phyloP scores from a whole-genome alignment of 2,329 filamentous ascomycete genomes.

The Penicillium sp. region DNA sequence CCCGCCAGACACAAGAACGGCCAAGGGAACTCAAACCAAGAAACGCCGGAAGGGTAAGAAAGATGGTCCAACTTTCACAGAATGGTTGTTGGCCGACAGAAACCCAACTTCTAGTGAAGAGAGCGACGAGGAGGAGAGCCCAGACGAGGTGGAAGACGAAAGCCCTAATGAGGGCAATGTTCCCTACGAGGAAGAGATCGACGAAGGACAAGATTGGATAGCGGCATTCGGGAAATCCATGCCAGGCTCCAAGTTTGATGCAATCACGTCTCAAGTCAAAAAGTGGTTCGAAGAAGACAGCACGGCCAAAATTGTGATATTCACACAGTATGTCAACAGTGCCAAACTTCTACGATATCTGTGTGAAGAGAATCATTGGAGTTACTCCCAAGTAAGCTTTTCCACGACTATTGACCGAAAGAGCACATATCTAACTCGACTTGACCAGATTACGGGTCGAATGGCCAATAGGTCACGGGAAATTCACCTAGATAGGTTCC shows the following conservation, averaged over 20 bases:
- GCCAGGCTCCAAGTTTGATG: neutral
- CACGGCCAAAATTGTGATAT: conserved; percentile 1
- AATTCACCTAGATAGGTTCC: conserved; percentile 49
- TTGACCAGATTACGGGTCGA: conserved; percentile 47
- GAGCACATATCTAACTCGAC: neutral
- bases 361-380: conserved; percentile 52
- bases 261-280: neutral
- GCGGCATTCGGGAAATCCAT: neutral
- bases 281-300: neutral
- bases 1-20: neutral
- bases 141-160: neutral
- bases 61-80: neutral
- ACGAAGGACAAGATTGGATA: neutral
- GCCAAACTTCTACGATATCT: conserved; percentile 49
- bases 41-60: neutral
- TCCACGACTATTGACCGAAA: no score
- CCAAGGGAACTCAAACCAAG: neutral
- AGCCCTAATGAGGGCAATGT: neutral
- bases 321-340: conserved; percentile 39
- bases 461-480: conserved; percentile 47
- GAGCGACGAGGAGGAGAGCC: neutral
- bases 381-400: conserved; percentile 19
- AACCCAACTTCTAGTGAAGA: neutral
- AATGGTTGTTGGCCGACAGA: neutral
- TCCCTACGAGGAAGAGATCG: neutral